Conservation (phyloP, 192 early-diverging fungal genomes). For the Geranomyces michiganensis region DNA sequence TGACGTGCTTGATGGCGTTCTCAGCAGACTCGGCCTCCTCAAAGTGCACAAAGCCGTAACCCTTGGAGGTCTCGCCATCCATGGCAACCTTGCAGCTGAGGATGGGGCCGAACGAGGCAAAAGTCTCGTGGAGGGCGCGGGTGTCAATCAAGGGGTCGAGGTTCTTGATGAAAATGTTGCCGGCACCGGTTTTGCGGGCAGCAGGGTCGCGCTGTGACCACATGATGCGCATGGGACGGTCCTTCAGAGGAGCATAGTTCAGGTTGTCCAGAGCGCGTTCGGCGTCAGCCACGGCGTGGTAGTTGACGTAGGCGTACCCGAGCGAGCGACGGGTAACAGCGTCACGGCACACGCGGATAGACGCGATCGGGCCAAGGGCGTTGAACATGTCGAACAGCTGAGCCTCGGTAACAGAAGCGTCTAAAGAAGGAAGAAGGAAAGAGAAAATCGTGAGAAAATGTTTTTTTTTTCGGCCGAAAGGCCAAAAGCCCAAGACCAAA, state of each 20-base stretch:
- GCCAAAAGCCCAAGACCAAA: too few relatives aligned
- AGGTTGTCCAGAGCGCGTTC: constrained; percentile 90
- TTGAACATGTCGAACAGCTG: constrained; percentile 98
- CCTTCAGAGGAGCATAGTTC: constrained; percentile 97
- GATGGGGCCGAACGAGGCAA: constrained; percentile 95
- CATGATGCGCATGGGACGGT: constrained; percentile 97
- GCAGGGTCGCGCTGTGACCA: constrained; percentile 99
- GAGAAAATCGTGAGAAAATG: neutral
- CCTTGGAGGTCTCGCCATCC: constrained; percentile 79
- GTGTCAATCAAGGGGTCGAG: constrained; percentile 96
- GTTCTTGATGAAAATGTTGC: constrained; percentile 99
- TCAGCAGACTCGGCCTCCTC: constrained; percentile 93
- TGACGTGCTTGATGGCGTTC: constrained; percentile 94
- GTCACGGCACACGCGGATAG: constrained; percentile 98
- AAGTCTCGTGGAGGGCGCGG: constrained; percentile 99
- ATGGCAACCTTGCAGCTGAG: constrained; percentile 96
- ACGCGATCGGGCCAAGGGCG: constrained; percentile 90
- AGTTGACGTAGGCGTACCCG: constrained; percentile 99
- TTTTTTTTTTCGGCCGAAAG: too few relatives aligned
- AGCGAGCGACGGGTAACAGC: constrained; percentile 93
- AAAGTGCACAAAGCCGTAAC: constrained; percentile 99
- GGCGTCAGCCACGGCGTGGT: constrained; percentile 83
- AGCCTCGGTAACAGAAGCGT: constrained; percentile 95
- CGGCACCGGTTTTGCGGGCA: constrained; percentile 84
- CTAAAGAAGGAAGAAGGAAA: constrained; percentile 39